Conservation (phyloP, 257 asterid species). For the Solanum sitiens region DNA sequence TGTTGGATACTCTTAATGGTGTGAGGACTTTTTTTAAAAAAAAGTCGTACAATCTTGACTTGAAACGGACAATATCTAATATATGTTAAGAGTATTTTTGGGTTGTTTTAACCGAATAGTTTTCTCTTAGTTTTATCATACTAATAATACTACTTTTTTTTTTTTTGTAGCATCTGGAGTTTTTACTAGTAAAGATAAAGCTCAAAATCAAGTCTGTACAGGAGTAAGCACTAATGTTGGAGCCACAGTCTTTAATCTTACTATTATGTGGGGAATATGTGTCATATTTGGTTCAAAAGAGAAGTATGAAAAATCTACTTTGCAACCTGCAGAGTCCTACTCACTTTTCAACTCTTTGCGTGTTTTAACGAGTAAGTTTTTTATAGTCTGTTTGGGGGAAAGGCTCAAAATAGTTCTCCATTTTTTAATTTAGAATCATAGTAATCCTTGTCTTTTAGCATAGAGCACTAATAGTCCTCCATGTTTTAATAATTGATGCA, state of each 20-base stretch:
- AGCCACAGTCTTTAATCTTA: slow-evolving; percentile 34
- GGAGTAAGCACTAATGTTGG: slow-evolving; percentile 43
- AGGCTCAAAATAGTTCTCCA: too few species aligned
- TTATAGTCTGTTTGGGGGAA: background rate
- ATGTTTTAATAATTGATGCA: too few species aligned
- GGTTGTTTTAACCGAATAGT: background rate
- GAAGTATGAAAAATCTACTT: background rate
- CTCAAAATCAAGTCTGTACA: slow-evolving; percentile 29
- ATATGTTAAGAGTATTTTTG: background rate
- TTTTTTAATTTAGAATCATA: too few species aligned
- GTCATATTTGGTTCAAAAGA: slow-evolving; percentile 23
- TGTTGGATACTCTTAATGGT: background rate
- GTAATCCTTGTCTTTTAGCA: too few species aligned
- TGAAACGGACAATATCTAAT: background rate
- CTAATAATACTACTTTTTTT: background rate
- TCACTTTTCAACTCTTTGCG: background rate
- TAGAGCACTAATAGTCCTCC: too few species aligned
- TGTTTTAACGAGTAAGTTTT: background rate
- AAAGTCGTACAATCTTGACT: background rate
- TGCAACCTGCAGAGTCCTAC: background rate
- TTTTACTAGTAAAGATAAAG: slow-evolving; percentile 22
- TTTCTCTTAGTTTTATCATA: background rate
- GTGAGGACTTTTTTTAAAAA: background rate
- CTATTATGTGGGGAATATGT: slow-evolving; percentile 40
- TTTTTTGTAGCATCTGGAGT: slow-evolving; percentile 28